Evolutionary conservation across 208 protist species (phyloP), one percentile per base, ranked within the genome.

Genomic region (Vickermania ingenoplastis): DNA sequence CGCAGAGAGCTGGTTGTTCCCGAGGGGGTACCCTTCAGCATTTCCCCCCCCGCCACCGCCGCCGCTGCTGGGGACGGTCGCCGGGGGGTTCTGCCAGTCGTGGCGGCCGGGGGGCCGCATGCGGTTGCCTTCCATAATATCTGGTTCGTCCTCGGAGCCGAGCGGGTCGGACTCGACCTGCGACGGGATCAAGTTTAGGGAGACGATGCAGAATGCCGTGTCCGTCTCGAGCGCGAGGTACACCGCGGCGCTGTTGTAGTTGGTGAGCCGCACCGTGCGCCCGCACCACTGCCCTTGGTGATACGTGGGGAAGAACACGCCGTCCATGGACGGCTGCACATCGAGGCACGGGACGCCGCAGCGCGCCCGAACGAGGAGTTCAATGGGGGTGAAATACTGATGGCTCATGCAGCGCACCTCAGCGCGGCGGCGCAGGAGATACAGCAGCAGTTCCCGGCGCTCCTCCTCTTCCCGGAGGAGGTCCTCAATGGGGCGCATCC

Each of bases 211-310:
- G 53, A 84, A 84, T 2, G 51, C n/a, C 23, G n/a, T 5, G 7
- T n/a, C 13, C 22, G 23, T 11, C 13, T 74, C 61, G 3, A 94
- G 69, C 0, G 74, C 51, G 59, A 95, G 89, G 59, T 74, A 71
- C 61, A 95, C 66, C 23, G 76, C 21, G 0, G 89, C 82, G 61
- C 83, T 86, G 65, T 83, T 88, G 61, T 52, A 63, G 58, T 95
- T 95, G 5, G 75, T 92, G 13, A 95, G 67, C 13, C 79, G 80
- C 23, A 92, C 50, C 17, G 81, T 83, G 28, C 82, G 80, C n/a
- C 45, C 62, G 61, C 82, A 86, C 24, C 53, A 63, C 36, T 68
- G 23, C 24, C 64, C 54, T 13, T 51, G 49, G 48, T 73, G 49
- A 36, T 64, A 75, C 7, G 31, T 51, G 3, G 77, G 81, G 60